These are phyloP conservation scores for Zygoascus ofunaensis DNA, from an alignment of 805 yeast genomes.

Conservation along the genomic window DNA sequence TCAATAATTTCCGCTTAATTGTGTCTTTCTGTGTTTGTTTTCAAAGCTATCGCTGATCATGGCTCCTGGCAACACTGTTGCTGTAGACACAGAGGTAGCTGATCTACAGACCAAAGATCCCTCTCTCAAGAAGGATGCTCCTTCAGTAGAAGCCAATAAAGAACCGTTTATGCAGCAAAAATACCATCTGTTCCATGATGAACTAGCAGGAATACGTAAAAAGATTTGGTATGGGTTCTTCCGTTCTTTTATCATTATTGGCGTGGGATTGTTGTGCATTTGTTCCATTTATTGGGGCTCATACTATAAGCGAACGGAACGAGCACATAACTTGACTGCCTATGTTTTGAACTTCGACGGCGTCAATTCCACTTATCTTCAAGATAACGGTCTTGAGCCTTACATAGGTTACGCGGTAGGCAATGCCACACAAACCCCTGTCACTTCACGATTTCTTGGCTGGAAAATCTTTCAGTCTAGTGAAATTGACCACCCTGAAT, in stretches of 20 bases:
- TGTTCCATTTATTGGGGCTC: constrained; percentile 45
- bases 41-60: too few relatives aligned
- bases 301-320: constrained; percentile 27
- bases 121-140: too few relatives aligned
- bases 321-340: constrained; percentile 31
- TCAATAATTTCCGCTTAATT: too few relatives aligned
- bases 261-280: constrained; percentile 24
- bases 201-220: background rate
- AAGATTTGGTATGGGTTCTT: background rate
- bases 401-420: background rate
- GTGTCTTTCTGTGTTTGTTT: too few relatives aligned
- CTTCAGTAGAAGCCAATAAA: too few relatives aligned
- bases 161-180: too few relatives aligned
- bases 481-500: constrained; percentile 30
- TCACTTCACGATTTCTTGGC: constrained; percentile 19
- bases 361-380: constrained; percentile 1
- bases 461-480: constrained; percentile 21
- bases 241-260: constrained; percentile 3
- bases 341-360: constrained; percentile 35
- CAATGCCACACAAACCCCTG: constrained; percentile 3
- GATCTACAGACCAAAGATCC: too few relatives aligned
- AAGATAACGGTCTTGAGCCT: constrained; percentile 6
- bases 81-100: too few relatives aligned
- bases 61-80: too few relatives aligned
- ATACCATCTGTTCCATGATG: background rate